These are phyloP conservation scores for Canariomyces notabilis DNA, from an alignment of 2,329 filamentous ascomycete species.

Conservation along the genomic window DNA sequence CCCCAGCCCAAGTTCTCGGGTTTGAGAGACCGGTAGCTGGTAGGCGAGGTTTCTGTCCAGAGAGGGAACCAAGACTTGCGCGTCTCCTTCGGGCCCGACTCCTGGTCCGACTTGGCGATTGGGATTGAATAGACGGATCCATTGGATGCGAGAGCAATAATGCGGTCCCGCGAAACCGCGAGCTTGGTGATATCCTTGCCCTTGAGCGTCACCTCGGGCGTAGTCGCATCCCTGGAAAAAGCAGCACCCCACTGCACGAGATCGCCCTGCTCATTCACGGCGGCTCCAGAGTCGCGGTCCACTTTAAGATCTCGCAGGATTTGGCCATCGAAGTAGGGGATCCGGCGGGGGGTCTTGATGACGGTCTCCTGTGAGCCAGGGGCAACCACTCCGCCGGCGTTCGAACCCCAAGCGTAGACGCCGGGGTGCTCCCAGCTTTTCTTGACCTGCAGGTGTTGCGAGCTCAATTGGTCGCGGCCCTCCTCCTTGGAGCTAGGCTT, in stretches of 20 bases:
- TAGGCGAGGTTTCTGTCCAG: constrained; percentile 45
- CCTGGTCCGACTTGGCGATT: constrained; percentile 67
- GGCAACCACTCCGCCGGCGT: constrained; percentile 76
- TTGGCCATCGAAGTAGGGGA: constrained; percentile 78
- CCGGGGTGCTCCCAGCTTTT: constrained; percentile 77
- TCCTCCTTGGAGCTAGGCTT: constrained; percentile 60
- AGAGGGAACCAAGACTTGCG: constrained; percentile 64
- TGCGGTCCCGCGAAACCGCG: constrained; percentile 72
- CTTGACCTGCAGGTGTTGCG: constrained; percentile 83
- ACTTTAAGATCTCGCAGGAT: constrained; percentile 84
- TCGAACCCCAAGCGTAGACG: constrained; percentile 91
- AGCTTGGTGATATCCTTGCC: constrained; percentile 78
- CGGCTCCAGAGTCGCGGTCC: constrained; percentile 74
- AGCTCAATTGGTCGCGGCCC: constrained; percentile 70
- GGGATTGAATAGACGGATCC: constrained; percentile 84
- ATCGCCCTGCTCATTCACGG: constrained; percentile 82
- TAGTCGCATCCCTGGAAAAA: constrained; percentile 59
- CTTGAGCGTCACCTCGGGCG: constrained; percentile 66
- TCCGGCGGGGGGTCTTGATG: constrained; percentile 74
- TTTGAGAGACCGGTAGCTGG: constrained; percentile 70
- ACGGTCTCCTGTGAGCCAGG: constrained; percentile 71
- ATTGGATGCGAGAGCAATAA: constrained; percentile 69
- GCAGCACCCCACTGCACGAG: constrained; percentile 85
- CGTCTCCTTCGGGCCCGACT: constrained; percentile 50
- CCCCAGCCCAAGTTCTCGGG: constrained; percentile 60